Evolutionary conservation across 306 rosid genomes (phyloP).

Genomic region (Prunus mira): DNA sequence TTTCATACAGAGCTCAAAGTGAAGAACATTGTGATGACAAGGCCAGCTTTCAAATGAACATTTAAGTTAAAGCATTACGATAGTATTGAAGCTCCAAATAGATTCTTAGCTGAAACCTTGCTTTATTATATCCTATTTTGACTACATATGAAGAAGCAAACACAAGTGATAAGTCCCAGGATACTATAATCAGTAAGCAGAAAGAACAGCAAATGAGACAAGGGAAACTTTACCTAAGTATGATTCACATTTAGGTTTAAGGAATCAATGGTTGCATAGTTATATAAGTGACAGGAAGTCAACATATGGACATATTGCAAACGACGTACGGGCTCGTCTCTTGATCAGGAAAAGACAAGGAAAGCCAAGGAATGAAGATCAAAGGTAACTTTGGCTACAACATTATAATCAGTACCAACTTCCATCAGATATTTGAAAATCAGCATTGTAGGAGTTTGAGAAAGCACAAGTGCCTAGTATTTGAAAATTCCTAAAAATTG

Average conservation of each 20-base stretch:
- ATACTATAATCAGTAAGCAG: not conserved
- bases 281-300: too few species aligned
- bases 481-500: too few species aligned
- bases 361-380: not conserved
- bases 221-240: too few species aligned
- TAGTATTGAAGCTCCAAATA: not conserved
- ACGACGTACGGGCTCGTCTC: not conserved
- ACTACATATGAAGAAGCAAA: not conserved
- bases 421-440: not conserved
- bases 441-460: not conserved
- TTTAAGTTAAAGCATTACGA: not conserved
- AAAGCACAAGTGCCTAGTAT: not conserved
- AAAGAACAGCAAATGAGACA: not conserved
- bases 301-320: too few species aligned
- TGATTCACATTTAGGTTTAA: too few species aligned
- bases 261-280: too few species aligned
- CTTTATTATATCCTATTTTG: not conserved
- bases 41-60: not conserved
- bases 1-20: not conserved
- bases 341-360: not conserved
- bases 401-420: not conserved
- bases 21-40: not conserved
- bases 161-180: not conserved
- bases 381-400: not conserved
- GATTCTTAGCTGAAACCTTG: not conserved